These are phyloP conservation scores for Leccinum subrobustum DNA, from an alignment of 1,284 basidiomycete species.

Conservation along the genomic window DNA sequence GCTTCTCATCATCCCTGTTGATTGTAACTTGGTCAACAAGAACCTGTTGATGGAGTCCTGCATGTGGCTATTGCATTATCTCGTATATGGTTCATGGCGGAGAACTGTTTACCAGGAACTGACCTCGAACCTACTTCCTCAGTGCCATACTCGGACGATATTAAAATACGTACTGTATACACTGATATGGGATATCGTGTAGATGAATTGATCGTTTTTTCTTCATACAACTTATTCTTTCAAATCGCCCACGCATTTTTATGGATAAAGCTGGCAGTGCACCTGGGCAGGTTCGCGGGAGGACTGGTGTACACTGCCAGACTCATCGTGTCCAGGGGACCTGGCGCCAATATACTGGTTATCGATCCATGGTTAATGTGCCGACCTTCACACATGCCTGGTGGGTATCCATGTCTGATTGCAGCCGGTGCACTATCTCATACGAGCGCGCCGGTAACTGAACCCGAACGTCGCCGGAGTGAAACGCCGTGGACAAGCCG, in stretches of 20 bases:
- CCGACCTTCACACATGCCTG: neutral
- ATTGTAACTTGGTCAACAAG: neutral
- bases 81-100: neutral
- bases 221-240: neutral
- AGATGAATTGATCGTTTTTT: neutral
- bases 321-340: neutral
- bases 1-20: neutral
- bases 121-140: neutral
- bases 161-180: neutral
- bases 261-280: neutral
- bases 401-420: neutral
- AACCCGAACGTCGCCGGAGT: neutral
- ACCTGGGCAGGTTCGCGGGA: neutral
- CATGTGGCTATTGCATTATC: neutral
- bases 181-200: neutral
- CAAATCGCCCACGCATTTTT: neutral
- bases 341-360: too few relatives aligned
- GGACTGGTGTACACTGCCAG: neutral
- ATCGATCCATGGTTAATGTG: neutral
- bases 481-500: neutral
- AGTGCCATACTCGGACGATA: neutral
- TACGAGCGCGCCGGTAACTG: neutral
- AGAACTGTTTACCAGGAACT: neutral
- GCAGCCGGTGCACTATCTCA: neutral
- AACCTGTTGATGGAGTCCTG: neutral